These are phyloP conservation scores for Tuber brumale DNA, from an alignment of 495 filamentous ascomycete species.

Conservation along the genomic window DNA sequence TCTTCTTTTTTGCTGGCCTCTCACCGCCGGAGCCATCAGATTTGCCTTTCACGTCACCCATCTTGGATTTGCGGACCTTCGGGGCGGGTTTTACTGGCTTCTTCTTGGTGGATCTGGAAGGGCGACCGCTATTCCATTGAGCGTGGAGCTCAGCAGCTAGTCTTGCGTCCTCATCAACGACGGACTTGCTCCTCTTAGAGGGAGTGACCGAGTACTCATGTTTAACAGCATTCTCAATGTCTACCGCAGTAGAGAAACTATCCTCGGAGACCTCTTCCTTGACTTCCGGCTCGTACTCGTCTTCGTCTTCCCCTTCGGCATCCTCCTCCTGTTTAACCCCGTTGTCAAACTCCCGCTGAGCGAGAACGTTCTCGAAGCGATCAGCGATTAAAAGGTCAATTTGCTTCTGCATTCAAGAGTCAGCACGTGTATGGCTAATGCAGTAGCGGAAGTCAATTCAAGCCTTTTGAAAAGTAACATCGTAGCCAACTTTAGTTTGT, in stretches of 20 bases:
- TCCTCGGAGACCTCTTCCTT: slow-evolving; percentile 50
- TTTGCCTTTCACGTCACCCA: slow-evolving; percentile 73
- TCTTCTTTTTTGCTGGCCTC: slow-evolving; percentile 53
- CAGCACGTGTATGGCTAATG: slow-evolving; percentile 4
- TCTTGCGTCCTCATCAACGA: slow-evolving; percentile 71
- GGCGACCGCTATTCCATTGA: slow-evolving; percentile 70
- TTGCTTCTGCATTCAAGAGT: slow-evolving; percentile 52
- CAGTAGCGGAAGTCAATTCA: slow-evolving; percentile 27
- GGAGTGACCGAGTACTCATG: slow-evolving; percentile 9
- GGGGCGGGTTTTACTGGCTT: slow-evolving; percentile 50
- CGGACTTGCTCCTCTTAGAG: slow-evolving; percentile 54
- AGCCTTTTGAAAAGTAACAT: slow-evolving; percentile 83
- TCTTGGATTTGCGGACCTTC: slow-evolving; percentile 60
- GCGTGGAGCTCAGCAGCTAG: slow-evolving; percentile 85
- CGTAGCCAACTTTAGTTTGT: slow-evolving; percentile 60
- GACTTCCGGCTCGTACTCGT: slow-evolving; percentile 41
- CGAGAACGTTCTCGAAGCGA: slow-evolving; percentile 78
- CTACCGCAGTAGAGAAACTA: slow-evolving; percentile 38
- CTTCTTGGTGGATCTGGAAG: slow-evolving; percentile 53
- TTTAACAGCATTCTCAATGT: slow-evolving; percentile 37
- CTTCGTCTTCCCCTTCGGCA: slow-evolving; percentile 53
- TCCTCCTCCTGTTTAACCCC: slow-evolving; percentile 49
- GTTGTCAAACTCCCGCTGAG: slow-evolving; percentile 41
- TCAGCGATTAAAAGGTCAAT: slow-evolving; percentile 80
- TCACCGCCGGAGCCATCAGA: slow-evolving; percentile 59